Conservation (phyloP, 331 rosid species). For the Erythrophleum ivorense region DNA sequence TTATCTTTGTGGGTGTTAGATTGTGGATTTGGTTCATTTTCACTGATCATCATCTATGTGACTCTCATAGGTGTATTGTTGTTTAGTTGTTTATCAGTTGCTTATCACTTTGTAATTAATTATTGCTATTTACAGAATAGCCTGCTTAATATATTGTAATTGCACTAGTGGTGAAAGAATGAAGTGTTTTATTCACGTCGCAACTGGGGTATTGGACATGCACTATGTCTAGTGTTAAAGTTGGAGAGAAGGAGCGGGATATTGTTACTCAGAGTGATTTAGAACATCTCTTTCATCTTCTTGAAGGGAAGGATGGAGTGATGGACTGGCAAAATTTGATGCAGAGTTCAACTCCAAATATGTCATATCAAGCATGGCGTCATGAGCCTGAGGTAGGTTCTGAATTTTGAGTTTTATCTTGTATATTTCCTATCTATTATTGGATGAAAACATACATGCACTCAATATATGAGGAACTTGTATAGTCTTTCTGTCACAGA, state of each 20-base stretch:
- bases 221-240: constrained; percentile 47
- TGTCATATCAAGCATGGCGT: constrained; percentile 95
- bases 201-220: constrained; percentile 38
- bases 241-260: constrained; percentile 57
- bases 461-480: constrained; percentile 8
- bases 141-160: neutral
- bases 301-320: constrained; percentile 70
- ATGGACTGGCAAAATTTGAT: constrained; percentile 88
- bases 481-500: constrained; percentile 30
- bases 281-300: constrained; percentile 76
- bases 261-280: constrained; percentile 73
- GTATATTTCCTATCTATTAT: constrained; percentile 13
- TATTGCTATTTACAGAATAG: neutral
- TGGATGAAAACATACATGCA: constrained; percentile 2
- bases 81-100: neutral
- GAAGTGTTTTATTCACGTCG: constrained; percentile 31
- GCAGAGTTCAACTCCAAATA: constrained; percentile 72
- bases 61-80: neutral
- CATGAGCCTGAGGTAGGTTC: constrained; percentile 85
- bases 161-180: constrained; percentile 23
- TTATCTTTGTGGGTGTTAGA: neutral
- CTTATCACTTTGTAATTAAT: neutral
- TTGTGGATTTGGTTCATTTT: constrained; percentile 10
- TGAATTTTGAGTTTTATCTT: constrained; percentile 26
- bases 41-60: constrained; percentile 6